Base-by-base conservation (phyloP, 2,329 filamentous ascomycete species). In the Stagonosporopsis chrysanthemi region DNA sequence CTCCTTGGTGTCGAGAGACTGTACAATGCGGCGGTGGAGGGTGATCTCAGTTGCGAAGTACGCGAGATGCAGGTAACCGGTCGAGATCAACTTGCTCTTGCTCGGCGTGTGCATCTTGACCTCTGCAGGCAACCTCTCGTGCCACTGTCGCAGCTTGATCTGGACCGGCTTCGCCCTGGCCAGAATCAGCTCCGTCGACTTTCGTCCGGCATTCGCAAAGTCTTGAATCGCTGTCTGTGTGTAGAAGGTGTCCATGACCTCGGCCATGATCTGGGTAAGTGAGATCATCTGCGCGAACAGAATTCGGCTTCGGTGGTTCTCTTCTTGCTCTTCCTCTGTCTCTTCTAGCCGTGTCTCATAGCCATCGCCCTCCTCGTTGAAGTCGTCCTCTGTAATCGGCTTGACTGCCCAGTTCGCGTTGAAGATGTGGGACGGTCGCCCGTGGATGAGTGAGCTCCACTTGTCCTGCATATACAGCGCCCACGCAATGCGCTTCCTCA, bases 11-110 rank as follows among this genome's bases (percentile, higher is more conserved):
- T 83, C 82, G 39, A 97, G 83, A 1, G 92, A 93, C 48, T 92
- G 89, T 57, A 97, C 91, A 69, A 97, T 97, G 67, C 91, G 90
- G 9, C 93, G 87, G 75, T 97, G 93, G 22, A 97, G 88, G 0
- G 91, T 95, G 70, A 97, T 97, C 78, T 97, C 93, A 3, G 92
- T 92, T 2, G 93, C 92, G 70, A 96, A 97, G 78, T 97, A 97
- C 50, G 90, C 92, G 47, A 97, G 84, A 75, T 97, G 93, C 11
- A 97, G 84, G 70, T 92, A 94, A 15, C 80, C 80, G 48, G 75
- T 79, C 4, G 80, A 78, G 6, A 78, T 80, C 26, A 82, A 74
- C 56, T 78, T 76, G 51, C 74, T 73, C 31, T 76, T 70, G 42
- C 72, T 74, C 36, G 73, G 72, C 47, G 74, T 73, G 58, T 92